Percentiles rank a stretch among this genome's conserved stretches.
Conservation (phyloP, 2,329 filamentous ascomycete genomes). For the Xylaria sp. region DNA sequence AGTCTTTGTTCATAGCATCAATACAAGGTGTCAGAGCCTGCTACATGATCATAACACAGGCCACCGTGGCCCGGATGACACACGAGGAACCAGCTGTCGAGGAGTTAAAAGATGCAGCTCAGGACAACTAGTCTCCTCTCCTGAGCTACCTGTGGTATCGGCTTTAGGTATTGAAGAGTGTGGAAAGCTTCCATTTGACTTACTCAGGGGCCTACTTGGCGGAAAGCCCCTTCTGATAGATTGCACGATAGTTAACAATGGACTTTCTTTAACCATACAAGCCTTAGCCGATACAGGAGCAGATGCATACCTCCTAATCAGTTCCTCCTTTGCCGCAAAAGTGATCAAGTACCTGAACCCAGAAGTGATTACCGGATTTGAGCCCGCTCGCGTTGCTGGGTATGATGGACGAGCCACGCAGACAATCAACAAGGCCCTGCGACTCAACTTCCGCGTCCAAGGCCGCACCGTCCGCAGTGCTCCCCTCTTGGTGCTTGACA, state of each 20-base stretch:
- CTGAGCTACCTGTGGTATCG: not conserved
- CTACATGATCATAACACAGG: too few relatives aligned
- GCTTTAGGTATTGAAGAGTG: not conserved
- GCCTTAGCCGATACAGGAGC: not conserved
- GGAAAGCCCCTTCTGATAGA: not conserved
- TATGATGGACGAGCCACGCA: not conserved
- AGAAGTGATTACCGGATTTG: not conserved
- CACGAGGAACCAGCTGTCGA: not conserved
- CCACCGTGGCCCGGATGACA: not conserved
- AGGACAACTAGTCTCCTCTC: not conserved
- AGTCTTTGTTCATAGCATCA: too few relatives aligned
- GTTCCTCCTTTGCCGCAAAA: not conserved
- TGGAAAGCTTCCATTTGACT: not conserved
- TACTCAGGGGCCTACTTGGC: not conserved
- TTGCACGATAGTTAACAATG: not conserved
- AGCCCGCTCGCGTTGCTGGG: not conserved
- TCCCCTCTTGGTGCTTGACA: not conserved
- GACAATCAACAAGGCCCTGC: too few relatives aligned
- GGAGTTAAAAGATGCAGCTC: not conserved
- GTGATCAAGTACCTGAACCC: not conserved
- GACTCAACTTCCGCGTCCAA: too few relatives aligned
- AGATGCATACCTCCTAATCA: not conserved
- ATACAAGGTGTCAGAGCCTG: too few relatives aligned
- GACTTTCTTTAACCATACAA: not conserved
- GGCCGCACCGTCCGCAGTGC: too few relatives aligned